Base-by-base conservation (phyloP, 2,329 filamentous ascomycete species). In the Cryphonectria parasitica region DNA sequence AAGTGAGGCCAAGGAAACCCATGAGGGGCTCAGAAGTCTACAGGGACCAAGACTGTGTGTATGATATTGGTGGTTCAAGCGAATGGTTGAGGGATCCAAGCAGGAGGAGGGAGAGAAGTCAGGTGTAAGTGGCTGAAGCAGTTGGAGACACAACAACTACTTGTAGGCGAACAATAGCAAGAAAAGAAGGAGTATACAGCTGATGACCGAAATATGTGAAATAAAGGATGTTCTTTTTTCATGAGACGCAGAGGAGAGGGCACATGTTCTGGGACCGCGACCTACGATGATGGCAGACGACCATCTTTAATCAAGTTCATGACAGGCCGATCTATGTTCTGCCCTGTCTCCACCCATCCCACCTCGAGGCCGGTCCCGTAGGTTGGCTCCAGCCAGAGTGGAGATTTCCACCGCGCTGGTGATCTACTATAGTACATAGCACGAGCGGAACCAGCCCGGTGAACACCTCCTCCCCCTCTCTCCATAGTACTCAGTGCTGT, bases 1-100 rank as follows among this genome's bases (percentile, higher is more conserved):
- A 80, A 10, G 64, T 76, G n/a, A 80, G 73, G 41, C 77, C 74
- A 10, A 77, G 73, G 31, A 78, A 58, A 58, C 54, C 54, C 54
- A 58, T 58, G 17, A 31, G 10, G 25, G 25, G 54, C 15, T 11
- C 54, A 34, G 31, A 17, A 34, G 6, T 58, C 28, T 10, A 31
- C 3, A 31, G n/a, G 8, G 54, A 31, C 28, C 19, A 31, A 58
- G 54, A 13, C 13, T 17, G 2, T 49, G 45, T 49, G 45, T 45
- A 28, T 58, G 25, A 8, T 58, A 13, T 11, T 19, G 28, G 54
- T 19, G 28, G 54, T 58, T 31, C 54, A 31, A 31, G 54, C 19
- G 54, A 31, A 58, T 28, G 13, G 1, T 34, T 5, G 54, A 58
- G 54, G 28, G 17, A 58, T 19, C 25, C 19, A 34, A 58, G 25